phyloP scores from a whole-genome alignment of 768 basidiomycete genomes.

The Rhizopogon sp. region DNA sequence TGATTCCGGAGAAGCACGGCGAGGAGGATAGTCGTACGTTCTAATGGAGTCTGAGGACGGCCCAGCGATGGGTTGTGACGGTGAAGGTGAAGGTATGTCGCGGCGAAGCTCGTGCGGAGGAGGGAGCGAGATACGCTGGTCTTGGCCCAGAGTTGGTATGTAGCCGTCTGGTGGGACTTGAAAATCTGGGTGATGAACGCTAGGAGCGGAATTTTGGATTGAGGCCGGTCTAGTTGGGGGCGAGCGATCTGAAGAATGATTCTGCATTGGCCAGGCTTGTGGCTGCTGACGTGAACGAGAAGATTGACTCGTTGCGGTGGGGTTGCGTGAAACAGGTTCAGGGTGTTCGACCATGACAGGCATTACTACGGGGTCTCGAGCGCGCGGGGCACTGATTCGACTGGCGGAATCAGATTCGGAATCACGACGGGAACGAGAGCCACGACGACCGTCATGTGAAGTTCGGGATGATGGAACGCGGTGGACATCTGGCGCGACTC shows the following conservation, averaged over 20 bases:
- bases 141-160: conserved; percentile 38
- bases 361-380: conserved; percentile 8
- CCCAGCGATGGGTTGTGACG: conserved; percentile 19
- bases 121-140: conserved; percentile 39
- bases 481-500: conserved; percentile 20
- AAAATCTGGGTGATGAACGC: conserved; percentile 13
- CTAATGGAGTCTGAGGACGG: conserved; percentile 12
- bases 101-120: conserved; percentile 45
- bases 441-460: conserved; percentile 13
- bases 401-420: conserved; percentile 8
- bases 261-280: conserved; percentile 13
- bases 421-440: conserved; percentile 16
- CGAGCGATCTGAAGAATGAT: conserved; percentile 6
- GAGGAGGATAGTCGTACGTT: conserved; percentile 18
- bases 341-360: conserved; percentile 10
- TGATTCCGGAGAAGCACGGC: conserved; percentile 24
- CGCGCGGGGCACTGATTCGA: conserved; percentile 8
- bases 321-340: conserved; percentile 7
- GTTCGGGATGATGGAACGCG: conserved; percentile 17
- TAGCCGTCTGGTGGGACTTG: conserved; percentile 42
- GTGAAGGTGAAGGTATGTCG: conserved; percentile 21
- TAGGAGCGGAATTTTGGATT: conserved; percentile 14
- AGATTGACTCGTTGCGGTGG: conserved; percentile 8
- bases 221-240: conserved; percentile 12
- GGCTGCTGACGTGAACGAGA: conserved; percentile 12